Conservation (phyloP, 1,284 basidiomycete species). For the Rhodotorula sp. region DNA sequence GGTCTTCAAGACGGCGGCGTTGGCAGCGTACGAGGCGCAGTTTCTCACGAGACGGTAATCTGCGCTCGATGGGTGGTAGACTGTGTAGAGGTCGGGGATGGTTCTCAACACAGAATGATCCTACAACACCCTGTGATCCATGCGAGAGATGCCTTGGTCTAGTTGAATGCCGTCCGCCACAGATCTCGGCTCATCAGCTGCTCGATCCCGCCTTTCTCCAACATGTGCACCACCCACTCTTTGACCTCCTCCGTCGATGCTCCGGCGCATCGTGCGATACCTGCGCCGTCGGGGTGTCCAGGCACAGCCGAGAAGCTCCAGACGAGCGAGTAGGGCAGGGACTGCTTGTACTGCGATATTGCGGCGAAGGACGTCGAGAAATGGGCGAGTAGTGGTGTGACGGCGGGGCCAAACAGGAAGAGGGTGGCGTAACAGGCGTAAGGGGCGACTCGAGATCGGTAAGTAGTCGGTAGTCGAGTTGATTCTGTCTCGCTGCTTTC, state of each 20-base stretch:
- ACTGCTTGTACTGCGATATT: constrained; percentile 62
- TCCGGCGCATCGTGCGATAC: constrained; percentile 70
- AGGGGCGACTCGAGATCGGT: constrained; percentile 65
- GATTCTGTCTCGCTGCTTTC: background rate
- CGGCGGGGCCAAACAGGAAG: constrained; percentile 67
- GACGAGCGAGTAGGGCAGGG: constrained; percentile 60
- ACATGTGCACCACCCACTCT: constrained; percentile 60
- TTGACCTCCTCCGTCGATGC: constrained; percentile 68
- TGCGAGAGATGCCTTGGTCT: background rate
- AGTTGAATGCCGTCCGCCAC: constrained; percentile 61
- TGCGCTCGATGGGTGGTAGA: too few species aligned
- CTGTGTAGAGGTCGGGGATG: too few species aligned
- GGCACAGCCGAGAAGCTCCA: constrained; percentile 55
- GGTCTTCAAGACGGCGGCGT: constrained; percentile 34
- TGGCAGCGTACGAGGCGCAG: constrained; percentile 29
- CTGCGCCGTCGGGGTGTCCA: constrained; percentile 48
- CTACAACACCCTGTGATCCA: background rate
- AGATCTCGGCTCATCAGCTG: constrained; percentile 62
- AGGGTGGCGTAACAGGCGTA: constrained; percentile 83
- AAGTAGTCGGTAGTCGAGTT: constrained; percentile 46
- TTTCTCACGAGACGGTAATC: constrained; percentile 6
- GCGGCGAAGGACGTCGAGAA: constrained; percentile 58
- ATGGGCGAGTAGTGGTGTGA: constrained; percentile 54
- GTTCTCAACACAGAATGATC: background rate
- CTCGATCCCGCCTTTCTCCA: constrained; percentile 36